phyloP scores from a whole-genome alignment of 164 flowering plant genomes.

The Brasenia schreberi region DNA sequence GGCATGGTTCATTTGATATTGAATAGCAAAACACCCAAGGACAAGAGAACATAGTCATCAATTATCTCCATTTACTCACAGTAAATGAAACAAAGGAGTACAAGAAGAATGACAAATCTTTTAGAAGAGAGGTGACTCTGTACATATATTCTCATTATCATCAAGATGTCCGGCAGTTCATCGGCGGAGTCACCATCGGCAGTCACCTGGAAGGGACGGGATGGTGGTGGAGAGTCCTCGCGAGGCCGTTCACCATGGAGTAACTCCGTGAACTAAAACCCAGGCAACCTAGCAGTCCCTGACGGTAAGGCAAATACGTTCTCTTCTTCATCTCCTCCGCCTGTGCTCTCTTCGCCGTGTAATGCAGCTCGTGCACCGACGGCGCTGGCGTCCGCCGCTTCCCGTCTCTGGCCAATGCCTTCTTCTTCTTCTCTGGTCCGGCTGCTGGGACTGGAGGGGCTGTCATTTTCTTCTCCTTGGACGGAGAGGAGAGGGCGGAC shows the following conservation, averaged over 20 bases:
- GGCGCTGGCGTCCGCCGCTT: conserved; percentile 22
- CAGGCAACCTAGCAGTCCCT: conserved; percentile 36
- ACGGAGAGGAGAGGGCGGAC: conserved; percentile 11
- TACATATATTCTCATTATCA: neutral
- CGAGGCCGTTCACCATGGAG: conserved; percentile 19
- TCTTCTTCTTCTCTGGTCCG: conserved; percentile 6
- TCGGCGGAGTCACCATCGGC: neutral
- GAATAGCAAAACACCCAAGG: neutral
- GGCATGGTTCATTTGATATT: neutral
- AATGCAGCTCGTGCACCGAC: conserved; percentile 42
- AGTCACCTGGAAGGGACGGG: conserved; percentile 25
- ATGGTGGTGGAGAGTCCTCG: conserved; percentile 13
- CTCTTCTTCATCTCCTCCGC: conserved; percentile 58
- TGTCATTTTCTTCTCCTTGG: neutral
- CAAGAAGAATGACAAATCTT: too few relatives aligned
- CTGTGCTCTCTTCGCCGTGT: conserved; percentile 43
- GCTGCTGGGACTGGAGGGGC: conserved; percentile 7
- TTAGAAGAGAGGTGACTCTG: neutral
- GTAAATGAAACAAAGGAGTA: neutral
- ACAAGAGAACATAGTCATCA: neutral
- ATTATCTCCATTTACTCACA: neutral
- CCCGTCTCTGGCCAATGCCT: conserved; percentile 2
- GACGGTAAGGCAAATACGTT: conserved; percentile 45
- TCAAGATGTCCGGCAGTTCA: neutral
- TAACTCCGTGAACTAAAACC: conserved; percentile 32